Evolutionary conservation across 75 land plant genomes (phyloP), one percentile per base, ranked within the genome.

Genomic region (Cupressus sempervirens): DNA sequence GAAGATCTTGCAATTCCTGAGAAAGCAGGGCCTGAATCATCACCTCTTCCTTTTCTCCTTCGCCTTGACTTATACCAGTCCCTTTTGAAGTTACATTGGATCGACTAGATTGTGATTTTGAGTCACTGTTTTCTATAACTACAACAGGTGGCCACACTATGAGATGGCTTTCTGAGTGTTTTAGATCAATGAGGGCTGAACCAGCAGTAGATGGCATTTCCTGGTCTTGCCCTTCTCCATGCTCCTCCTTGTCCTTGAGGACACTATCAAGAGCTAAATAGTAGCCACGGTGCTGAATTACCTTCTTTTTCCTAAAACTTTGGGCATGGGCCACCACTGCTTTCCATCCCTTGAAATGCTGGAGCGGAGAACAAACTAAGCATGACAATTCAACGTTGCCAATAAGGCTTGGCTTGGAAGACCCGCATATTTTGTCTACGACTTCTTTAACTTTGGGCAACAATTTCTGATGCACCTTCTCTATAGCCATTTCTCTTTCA

Each of bases 251-350:
- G 81, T 43, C 46, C 81, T 26, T 74, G 32, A 87, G 80, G 23
- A 84, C 80, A 20, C 76, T 76, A 23, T 83, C 82, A 45, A 88
- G 84, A 23, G 89, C 89, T 35, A 84, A 68, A 62, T 87, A 87
- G 62, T 82, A 88, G 13, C 89, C 89, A 58, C 89, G 89, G 30
- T 88, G 89, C 62, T 88, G 84, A 16, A 72, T 80, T 15, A 62
- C 68, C 50, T 41, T 82, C 41, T 83, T 82, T 84, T 88, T 88
- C n/a, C 32, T 82, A n/a, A 74, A 88, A 43, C 41, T 53, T 40
- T 82, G 88, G 4, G 89, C 89, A 62, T 88, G 89, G 77, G 86
- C 68, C 46, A 87, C 20, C 85, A 88, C 26, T 26, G 89, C 89
- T 23, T 86, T 86, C 85, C 84, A 88, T 41, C 89, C 89, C 35